Percentiles rank a stretch among this genome's conserved stretches.
Evolutionary conservation across 2,329 filamentous ascomycete genomes (phyloP).

Genomic region (Byssochlamys sp.): DNA sequence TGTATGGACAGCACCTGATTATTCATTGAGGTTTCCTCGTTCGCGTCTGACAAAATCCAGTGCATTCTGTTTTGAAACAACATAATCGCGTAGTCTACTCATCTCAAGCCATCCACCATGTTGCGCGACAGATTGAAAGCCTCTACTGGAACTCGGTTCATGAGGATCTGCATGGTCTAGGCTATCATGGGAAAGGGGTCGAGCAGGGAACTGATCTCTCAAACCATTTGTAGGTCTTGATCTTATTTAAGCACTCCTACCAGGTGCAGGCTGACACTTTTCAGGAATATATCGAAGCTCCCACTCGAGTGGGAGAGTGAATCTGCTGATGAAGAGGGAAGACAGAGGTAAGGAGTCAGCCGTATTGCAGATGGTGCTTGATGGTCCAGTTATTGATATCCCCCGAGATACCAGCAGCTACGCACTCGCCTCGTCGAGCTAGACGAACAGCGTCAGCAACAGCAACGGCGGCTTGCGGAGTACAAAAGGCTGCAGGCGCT

Average conservation of each 20-base stretch:
- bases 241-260: not conserved
- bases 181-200: conserved; percentile 18
- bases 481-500: conserved; percentile 38
- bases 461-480: conserved; percentile 38
- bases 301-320: conserved; percentile 26
- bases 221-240: conserved; percentile 22
- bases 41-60: conserved; percentile 20
- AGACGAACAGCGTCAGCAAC: conserved; percentile 35
- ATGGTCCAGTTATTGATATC: conserved; percentile 15
- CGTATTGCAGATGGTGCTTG: not conserved
- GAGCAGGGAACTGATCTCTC: conserved; percentile 33
- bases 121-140: conserved; percentile 47
- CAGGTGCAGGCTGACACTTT: conserved; percentile 3
- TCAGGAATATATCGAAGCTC: conserved; percentile 31
- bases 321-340: conserved; percentile 21
- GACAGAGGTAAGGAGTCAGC: conserved; percentile 19
- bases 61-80: conserved; percentile 43
- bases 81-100: conserved; percentile 47
- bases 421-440: conserved; percentile 38
- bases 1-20: conserved; percentile 20
- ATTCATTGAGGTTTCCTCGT: not conserved
- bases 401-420: conserved; percentile 31
- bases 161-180: conserved; percentile 20
- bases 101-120: conserved; percentile 45
- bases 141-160: conserved; percentile 45